phyloP scores from a whole-genome alignment of 192 early-diverging fungal genomes.

The Chytriomyces sp. region DNA sequence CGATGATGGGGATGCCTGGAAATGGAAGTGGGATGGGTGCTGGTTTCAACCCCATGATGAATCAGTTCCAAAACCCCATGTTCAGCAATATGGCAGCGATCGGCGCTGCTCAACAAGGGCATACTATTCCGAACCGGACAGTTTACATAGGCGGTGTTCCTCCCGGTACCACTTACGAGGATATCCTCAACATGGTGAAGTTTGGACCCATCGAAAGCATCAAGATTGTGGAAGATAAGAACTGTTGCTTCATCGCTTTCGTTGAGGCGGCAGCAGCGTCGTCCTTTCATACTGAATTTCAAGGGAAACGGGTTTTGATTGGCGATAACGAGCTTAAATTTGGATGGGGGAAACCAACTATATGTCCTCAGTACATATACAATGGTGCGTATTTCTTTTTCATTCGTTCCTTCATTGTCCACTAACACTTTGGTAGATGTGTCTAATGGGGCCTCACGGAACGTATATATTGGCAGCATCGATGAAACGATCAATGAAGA shows the following conservation, averaged over 20 bases:
- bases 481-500: conserved; percentile 67
- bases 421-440: conserved; percentile 47
- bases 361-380: conserved; percentile 53
- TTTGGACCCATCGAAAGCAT: conserved; percentile 70
- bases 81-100: not conserved
- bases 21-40: not conserved
- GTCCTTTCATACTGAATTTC: conserved; percentile 61
- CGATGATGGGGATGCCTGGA: not conserved
- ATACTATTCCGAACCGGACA: conserved; percentile 66
- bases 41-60: not conserved
- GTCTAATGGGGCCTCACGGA: conserved; percentile 71
- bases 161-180: conserved; percentile 53
- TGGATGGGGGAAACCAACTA: conserved; percentile 73
- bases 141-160: conserved; percentile 84
- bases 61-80: conserved; percentile 6
- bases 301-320: conserved; percentile 52
- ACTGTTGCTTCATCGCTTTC: conserved; percentile 82
- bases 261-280: conserved; percentile 66
- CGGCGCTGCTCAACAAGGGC: not conserved
- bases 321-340: conserved; percentile 66
- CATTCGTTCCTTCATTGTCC: not conserved
- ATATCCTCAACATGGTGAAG: conserved; percentile 72
- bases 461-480: conserved; percentile 79
- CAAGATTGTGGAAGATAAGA: conserved; percentile 74
- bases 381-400: conserved; percentile 24